Conservation (phyloP, 345 rosid species). For the Aurinia saxatilis region DNA sequence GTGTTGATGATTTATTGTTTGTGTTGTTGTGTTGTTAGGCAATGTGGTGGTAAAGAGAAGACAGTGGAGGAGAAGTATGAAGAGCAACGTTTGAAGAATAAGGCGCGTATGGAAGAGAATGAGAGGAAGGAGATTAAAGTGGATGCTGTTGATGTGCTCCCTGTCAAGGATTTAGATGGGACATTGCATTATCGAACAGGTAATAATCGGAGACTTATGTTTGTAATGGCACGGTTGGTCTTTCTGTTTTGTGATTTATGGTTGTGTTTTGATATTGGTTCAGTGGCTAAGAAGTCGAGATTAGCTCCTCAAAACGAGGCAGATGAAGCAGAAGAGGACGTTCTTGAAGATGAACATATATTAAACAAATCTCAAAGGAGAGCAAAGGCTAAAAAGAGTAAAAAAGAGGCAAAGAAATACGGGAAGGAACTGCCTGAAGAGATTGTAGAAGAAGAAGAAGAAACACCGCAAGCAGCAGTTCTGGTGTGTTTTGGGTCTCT, state of each 20-base stretch:
- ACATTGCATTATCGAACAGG: constrained; percentile 54
- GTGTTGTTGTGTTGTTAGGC: constrained; percentile 29
- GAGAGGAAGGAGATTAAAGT: constrained; percentile 34
- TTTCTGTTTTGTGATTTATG: not conserved
- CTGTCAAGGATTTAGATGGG: constrained; percentile 79
- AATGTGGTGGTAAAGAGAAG: constrained; percentile 41
- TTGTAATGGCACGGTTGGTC: not conserved
- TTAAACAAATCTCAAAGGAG: constrained; percentile 75
- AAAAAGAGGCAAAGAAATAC: constrained; percentile 68
- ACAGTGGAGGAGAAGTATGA: constrained; percentile 72
- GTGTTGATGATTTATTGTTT: not conserved
- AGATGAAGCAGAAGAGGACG: constrained; percentile 26
- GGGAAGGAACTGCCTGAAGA: constrained; percentile 48
- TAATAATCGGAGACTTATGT: constrained; percentile 7
- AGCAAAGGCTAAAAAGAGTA: constrained; percentile 64
- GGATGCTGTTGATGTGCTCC: constrained; percentile 79
- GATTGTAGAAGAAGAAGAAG: constrained; percentile 35
- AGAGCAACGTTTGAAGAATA: constrained; percentile 54
- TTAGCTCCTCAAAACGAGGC: constrained; percentile 7
- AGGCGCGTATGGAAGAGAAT: constrained; percentile 32
- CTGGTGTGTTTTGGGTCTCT: constrained; percentile 48
- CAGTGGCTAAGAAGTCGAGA: constrained; percentile 32
- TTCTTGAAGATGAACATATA: constrained; percentile 30
- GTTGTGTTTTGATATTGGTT: constrained; percentile 15
- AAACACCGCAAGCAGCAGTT: constrained; percentile 63